These are phyloP conservation scores for Delonix regia DNA, from an alignment of 306 rosid genomes.

Conservation along the genomic window DNA sequence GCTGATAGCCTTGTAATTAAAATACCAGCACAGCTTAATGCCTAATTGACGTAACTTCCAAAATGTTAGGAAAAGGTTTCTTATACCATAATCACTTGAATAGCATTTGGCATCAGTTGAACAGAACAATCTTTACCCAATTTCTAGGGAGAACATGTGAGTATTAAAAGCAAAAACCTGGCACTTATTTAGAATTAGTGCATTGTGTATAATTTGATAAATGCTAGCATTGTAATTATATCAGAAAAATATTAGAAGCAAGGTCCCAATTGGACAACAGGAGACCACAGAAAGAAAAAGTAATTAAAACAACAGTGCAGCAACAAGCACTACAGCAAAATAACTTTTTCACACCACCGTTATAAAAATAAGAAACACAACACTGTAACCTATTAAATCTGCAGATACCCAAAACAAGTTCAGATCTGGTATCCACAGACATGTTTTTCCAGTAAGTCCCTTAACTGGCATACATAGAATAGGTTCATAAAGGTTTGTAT, in stretches of 20 bases:
- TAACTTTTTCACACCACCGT: not conserved
- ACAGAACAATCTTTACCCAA: not conserved
- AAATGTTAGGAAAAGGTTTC: not conserved
- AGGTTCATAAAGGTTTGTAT: not conserved
- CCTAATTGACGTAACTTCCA: not conserved
- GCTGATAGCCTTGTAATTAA: not conserved
- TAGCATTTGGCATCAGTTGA: not conserved
- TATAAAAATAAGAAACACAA: not conserved
- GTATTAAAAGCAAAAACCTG: not conserved
- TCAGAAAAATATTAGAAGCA: not conserved
- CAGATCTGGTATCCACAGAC: not conserved
- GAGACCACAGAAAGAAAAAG: not conserved
- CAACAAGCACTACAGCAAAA: not conserved
- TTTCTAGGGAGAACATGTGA: not conserved
- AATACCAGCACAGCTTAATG: not conserved
- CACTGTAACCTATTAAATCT: not conserved
- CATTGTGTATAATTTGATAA: not conserved
- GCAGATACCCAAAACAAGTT: not conserved
- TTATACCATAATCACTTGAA: not conserved
- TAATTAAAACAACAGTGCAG: conserved; percentile 1
- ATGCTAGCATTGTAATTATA: not conserved
- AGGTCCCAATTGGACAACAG: not conserved
- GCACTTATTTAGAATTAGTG: not conserved
- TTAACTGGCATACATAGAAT: not conserved
- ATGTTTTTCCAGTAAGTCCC: not conserved